Percentiles rank a stretch among this genome's conserved stretches.
Conservation (phyloP, 306 rosid species). For the Betula pendula region DNA sequence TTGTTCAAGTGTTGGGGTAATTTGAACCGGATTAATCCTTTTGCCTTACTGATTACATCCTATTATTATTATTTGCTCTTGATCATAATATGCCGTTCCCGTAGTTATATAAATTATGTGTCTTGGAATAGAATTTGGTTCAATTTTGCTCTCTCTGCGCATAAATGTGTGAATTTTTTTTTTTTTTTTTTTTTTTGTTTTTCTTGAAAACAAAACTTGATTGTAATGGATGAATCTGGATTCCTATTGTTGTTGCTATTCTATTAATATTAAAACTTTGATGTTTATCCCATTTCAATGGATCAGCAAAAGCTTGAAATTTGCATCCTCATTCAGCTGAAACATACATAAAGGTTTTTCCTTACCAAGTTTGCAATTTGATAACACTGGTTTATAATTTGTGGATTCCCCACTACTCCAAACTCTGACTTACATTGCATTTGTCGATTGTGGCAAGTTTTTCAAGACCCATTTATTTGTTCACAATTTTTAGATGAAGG, state of each 20-base stretch:
- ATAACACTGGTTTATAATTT: background rate
- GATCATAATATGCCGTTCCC: background rate
- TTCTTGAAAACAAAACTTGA: background rate
- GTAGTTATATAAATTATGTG: background rate
- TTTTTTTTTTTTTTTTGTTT: no score
- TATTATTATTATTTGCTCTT: background rate
- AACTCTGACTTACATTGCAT: background rate
- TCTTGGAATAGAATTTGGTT: background rate
- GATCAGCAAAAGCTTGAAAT: background rate
- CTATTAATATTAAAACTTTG: background rate
- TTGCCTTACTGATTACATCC: no score
- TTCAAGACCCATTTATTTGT: background rate
- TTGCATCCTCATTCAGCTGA: background rate
- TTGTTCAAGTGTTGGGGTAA: background rate
- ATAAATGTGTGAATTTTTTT: background rate
- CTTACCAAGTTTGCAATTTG: background rate
- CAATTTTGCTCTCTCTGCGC: background rate
- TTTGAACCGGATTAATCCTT: no score
- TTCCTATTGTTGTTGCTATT: background rate
- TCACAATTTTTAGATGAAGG: background rate
- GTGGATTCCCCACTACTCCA: background rate
- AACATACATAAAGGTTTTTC: background rate
- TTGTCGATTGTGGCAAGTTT: background rate
- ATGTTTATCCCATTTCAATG: background rate
- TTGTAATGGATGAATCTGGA: background rate